phyloP scores from a whole-genome alignment of 257 asterid species.

The Nicotiana undulata region DNA sequence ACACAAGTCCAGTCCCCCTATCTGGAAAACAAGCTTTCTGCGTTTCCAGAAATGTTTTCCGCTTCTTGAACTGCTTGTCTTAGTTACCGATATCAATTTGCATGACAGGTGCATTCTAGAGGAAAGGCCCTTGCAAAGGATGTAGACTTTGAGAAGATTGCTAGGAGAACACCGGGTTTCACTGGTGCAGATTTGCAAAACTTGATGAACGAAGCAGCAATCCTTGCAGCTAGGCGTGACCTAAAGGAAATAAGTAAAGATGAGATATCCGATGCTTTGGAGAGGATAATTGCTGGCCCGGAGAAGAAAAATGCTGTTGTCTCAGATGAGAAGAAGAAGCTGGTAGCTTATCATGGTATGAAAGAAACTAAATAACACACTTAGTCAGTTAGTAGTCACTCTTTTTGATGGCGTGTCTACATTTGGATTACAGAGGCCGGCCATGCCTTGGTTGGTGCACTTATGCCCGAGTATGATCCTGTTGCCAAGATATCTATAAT shows the following conservation, averaged over 20 bases:
- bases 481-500: constrained; percentile 97
- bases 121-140: constrained; percentile 98
- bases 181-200: constrained; percentile 98
- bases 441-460: constrained; percentile 98
- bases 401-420: neutral
- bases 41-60: neutral
- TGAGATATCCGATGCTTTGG: constrained; percentile 94
- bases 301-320: constrained; percentile 99
- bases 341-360: constrained; percentile 90
- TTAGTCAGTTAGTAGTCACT: neutral
- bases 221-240: constrained; percentile 94
- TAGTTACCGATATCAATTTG: neutral
- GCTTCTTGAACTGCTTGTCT: neutral
- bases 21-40: neutral
- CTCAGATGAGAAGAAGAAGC: constrained; percentile 88
- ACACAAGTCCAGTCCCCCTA: neutral
- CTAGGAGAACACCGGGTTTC: constrained; percentile 97
- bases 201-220: constrained; percentile 99
- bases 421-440: constrained; percentile 70
- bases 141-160: constrained; percentile 89
- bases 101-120: constrained; percentile 22
- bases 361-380: neutral
- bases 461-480: constrained; percentile 98
- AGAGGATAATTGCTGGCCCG: constrained; percentile 97
- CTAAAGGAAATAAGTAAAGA: constrained; percentile 98